These are phyloP conservation scores for Pilatotrama ljubarskyi DNA, from an alignment of 768 basidiomycete genomes.

Conservation along the genomic window DNA sequence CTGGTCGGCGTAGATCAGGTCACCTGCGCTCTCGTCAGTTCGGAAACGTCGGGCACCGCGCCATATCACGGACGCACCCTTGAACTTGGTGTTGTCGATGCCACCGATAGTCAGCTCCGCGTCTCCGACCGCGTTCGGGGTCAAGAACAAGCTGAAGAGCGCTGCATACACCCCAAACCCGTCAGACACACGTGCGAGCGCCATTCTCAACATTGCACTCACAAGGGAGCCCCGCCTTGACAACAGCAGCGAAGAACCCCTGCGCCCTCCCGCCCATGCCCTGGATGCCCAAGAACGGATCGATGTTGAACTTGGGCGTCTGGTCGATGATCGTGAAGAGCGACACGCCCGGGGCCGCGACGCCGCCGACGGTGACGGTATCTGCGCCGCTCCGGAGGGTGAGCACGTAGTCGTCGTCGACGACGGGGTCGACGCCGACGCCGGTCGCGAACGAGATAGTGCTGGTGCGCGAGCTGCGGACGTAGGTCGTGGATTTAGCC, in stretches of 20 bases:
- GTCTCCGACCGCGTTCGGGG: conserved; percentile 37
- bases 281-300: conserved; percentile 59
- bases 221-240: conserved; percentile 52
- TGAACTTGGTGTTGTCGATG: conserved; percentile 52
- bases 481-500: conserved; percentile 51
- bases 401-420: conserved; percentile 47
- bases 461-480: conserved; percentile 41
- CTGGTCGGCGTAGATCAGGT: conserved; percentile 44
- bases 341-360: conserved; percentile 38
- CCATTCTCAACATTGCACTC: conserved; percentile 17
- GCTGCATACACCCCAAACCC: conserved; percentile 30
- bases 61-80: conserved; percentile 40
- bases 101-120: conserved; percentile 56
- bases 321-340: conserved; percentile 56
- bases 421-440: conserved; percentile 52
- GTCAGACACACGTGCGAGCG: background rate
- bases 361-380: conserved; percentile 50
- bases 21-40: conserved; percentile 32
- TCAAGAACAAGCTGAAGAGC: conserved; percentile 53
- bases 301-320: conserved; percentile 50
- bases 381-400: conserved; percentile 48
- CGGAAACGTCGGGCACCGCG: no score
- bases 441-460: conserved; percentile 57
- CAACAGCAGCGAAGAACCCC: conserved; percentile 51
- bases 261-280: conserved; percentile 52